Percentiles rank a stretch among this genome's conserved stretches.
Evolutionary conservation across 148 eudicot genomes (phyloP).

Genomic region (Arbutus unedo): DNA sequence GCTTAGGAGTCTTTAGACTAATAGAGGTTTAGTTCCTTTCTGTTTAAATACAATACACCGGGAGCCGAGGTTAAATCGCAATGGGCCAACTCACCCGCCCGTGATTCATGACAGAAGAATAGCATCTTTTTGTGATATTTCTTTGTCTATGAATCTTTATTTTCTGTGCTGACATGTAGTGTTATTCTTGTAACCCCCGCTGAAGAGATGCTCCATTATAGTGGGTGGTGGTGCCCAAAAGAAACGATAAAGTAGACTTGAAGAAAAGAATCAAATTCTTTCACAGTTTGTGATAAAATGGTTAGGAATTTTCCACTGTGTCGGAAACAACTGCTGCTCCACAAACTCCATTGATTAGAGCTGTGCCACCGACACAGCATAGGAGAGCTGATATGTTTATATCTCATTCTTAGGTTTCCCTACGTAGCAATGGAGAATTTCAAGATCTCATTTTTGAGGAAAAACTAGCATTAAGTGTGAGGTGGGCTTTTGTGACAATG

Average conservation of each 20-base stretch:
- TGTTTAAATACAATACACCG: neutral
- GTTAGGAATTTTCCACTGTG: no score
- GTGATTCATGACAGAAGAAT: neutral
- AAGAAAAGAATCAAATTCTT: conserved; percentile 23
- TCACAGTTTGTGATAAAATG: neutral
- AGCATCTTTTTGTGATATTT: neutral
- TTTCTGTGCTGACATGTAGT: neutral
- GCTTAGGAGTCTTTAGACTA: neutral
- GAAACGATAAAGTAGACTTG: conserved; percentile 5
- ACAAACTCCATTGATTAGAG: no score
- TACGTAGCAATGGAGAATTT: neutral
- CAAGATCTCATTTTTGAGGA: neutral
- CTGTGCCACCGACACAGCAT: no score
- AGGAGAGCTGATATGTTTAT: no score
- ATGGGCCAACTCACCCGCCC: no score
- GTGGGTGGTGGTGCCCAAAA: neutral
- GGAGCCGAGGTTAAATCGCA: neutral
- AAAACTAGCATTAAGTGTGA: neutral
- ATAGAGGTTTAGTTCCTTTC: neutral
- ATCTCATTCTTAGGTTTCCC: no score
- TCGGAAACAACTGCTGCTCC: no score
- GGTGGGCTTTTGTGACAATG: neutral
- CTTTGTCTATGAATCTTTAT: neutral
- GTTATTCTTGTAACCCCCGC: neutral
- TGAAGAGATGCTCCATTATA: neutral